Base-by-base conservation (phyloP, 768 basidiomycete genomes). In the Mycena indigotica region DNA sequence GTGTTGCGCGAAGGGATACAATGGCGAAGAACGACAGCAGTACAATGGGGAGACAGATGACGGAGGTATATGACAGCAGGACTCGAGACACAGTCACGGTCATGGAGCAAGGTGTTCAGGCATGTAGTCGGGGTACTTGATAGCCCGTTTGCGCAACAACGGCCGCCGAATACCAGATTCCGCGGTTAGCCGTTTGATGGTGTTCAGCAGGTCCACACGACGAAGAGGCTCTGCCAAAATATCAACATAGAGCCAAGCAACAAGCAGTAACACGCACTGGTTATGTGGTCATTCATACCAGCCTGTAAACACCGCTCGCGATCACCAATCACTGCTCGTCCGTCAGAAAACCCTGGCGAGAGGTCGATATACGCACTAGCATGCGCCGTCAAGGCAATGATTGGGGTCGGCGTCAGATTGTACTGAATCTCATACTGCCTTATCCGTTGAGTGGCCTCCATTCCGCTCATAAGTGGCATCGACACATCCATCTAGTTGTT, bases 391-490 rank as follows among this genome's bases (percentile, higher is more conserved):
- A 99, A 78, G 1, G 97, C 97, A 66, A 98, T 93, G 65, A 99
- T 98, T 0, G 97, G 96, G 5, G 86, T 93, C 2, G 86, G 81
- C 16, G 84, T 69, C 28, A 93, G 76, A 6, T 84, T 80, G 61
- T 85, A 85, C 60, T 87, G 81, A 69, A 81, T 75, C 75, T 98
- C 96, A 68, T 87, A 93, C 32, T 84, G 82, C 51, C 96, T 85
- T 60, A 98, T 97, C 56, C 93, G 78, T 62, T 94, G 89, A 0
- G 97, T 99, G 1, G 96, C 93, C 73, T 99, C 95, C 87, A 96
- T 93, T 62, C 96, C 95, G 50, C 95, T 95, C 93, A 98, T 98
- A 73, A 95, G 89, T 5, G 95, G 93, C 93, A 96, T 95, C 12
- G 95, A 97, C 15, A 97, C 89, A 66, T 98, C 95, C 96, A 98